phyloP scores from a whole-genome alignment of 2,329 filamentous ascomycete species.

The Colletotrichum limetticola region DNA sequence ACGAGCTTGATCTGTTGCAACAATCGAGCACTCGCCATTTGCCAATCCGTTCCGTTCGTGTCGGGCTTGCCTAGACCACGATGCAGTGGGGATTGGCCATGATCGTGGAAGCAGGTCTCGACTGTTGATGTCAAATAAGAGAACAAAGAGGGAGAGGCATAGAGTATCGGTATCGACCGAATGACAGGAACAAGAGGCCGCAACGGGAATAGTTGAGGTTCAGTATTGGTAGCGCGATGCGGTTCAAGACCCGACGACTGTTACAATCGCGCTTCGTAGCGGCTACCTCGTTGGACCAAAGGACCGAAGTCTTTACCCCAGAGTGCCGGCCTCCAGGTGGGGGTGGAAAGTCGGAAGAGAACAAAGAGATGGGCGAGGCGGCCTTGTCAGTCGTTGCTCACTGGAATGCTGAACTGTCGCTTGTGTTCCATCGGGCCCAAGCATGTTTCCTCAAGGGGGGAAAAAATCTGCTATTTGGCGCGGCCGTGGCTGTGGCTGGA shows the following conservation, averaged over 20 bases:
- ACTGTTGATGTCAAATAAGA: slow-evolving; percentile 2
- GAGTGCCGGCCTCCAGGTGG: not conserved
- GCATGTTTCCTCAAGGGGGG: not conserved
- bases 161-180: not conserved
- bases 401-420: not conserved
- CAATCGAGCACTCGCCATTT: not conserved
- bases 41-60: not conserved
- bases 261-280: slow-evolving; percentile 3
- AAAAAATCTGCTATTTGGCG: slow-evolving; percentile 9
- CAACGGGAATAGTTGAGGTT: not conserved
- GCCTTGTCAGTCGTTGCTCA: not conserved
- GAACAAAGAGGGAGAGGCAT: slow-evolving; percentile 14
- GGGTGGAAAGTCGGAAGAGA: slow-evolving; percentile 2
- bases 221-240: not conserved
- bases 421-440: not conserved
- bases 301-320: not conserved
- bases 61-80: not conserved
- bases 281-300: slow-evolving; percentile 5
- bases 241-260: not conserved
- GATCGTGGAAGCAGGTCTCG: slow-evolving; percentile 5
- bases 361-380: slow-evolving; percentile 19
- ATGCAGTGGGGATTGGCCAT: not conserved
- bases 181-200: slow-evolving; percentile 1
- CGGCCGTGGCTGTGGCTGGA: slow-evolving; percentile 24
- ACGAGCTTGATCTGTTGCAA: not conserved